Evolutionary conservation across 345 rosid genomes (phyloP).

Genomic region (Mallotus nudiflorus): DNA sequence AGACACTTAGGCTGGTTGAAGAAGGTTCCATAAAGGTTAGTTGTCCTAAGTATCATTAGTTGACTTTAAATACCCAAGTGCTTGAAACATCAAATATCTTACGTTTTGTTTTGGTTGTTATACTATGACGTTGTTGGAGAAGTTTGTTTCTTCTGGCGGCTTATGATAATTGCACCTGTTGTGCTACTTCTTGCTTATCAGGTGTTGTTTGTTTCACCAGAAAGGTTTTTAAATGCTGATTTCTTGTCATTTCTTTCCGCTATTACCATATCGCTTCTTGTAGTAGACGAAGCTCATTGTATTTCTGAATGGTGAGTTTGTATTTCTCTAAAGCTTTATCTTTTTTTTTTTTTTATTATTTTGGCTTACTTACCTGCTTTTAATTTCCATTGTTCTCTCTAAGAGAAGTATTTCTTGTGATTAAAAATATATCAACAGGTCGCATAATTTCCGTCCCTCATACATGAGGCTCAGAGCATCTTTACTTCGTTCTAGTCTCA

Average conservation of each 20-base stretch:
- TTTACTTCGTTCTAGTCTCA: constrained; percentile 59
- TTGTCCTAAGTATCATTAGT: not conserved
- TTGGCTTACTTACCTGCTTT: not conserved
- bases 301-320: constrained; percentile 94
- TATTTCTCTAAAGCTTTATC: constrained; percentile 15
- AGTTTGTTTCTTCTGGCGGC: not conserved
- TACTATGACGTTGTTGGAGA: not conserved
- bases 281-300: constrained; percentile 98
- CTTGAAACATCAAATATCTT: not conserved
- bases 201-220: constrained; percentile 98
- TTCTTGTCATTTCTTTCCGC: constrained; percentile 66
- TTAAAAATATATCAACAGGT: constrained; percentile 49
- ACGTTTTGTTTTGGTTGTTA: not conserved
- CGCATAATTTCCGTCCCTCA: constrained; percentile 96
- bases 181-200: constrained; percentile 33
- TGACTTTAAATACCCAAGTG: not conserved
- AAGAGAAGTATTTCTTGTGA: not conserved
- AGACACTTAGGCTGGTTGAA: constrained; percentile 61
- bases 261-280: constrained; percentile 64
- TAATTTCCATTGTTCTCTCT: not conserved
- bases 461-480: constrained; percentile 96
- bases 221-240: constrained; percentile 73
- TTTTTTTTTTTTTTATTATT: constrained; percentile 8
- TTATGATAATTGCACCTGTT: constrained; percentile 2
- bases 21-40: constrained; percentile 75